Conservation (phyloP, 2,329 filamentous ascomycete species). For the Penicillium paneum region DNA sequence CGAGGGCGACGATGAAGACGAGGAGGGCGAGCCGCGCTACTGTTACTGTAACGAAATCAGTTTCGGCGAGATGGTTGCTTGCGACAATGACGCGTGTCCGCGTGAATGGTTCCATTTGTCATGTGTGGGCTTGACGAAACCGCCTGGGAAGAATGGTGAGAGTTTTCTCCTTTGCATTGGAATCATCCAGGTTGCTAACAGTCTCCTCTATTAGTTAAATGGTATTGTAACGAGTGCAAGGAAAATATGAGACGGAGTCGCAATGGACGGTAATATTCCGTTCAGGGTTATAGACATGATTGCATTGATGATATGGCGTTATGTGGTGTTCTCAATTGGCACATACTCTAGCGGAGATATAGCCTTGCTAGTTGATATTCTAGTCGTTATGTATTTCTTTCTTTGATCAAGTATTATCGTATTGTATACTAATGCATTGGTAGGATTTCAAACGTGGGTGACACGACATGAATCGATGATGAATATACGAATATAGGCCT, state of each 20-base stretch:
- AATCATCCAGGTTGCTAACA: slow-evolving; percentile 17
- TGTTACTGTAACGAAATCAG: slow-evolving; percentile 78
- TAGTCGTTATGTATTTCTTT: neutral
- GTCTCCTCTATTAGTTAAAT: slow-evolving; percentile 59
- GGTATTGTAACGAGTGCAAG: slow-evolving; percentile 79
- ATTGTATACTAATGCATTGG: no score
- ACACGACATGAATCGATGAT: neutral
- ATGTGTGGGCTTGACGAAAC: slow-evolving; percentile 74
- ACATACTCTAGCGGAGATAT: neutral
- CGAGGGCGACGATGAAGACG: slow-evolving; percentile 59
- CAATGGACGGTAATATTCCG: slow-evolving; percentile 33
- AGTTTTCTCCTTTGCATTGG: slow-evolving; percentile 23
- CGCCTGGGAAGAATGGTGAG: slow-evolving; percentile 72
- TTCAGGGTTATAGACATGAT: neutral
- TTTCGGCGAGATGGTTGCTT: slow-evolving; percentile 82
- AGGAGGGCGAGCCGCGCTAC: slow-evolving; percentile 69
- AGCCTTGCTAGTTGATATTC: slow-evolving; percentile 1
- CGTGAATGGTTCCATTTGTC: slow-evolving; percentile 82
- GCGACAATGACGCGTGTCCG: slow-evolving; percentile 69
- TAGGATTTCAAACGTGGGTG: neutral
- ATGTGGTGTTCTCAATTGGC: neutral
- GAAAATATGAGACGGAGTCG: slow-evolving; percentile 58
- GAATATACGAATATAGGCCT: neutral
- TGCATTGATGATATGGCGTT: slow-evolving; percentile 5
- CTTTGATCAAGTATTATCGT: neutral